Base-by-base conservation (phyloP, 2,329 filamentous ascomycete species). In the Ophiocordyceps sinensis region DNA sequence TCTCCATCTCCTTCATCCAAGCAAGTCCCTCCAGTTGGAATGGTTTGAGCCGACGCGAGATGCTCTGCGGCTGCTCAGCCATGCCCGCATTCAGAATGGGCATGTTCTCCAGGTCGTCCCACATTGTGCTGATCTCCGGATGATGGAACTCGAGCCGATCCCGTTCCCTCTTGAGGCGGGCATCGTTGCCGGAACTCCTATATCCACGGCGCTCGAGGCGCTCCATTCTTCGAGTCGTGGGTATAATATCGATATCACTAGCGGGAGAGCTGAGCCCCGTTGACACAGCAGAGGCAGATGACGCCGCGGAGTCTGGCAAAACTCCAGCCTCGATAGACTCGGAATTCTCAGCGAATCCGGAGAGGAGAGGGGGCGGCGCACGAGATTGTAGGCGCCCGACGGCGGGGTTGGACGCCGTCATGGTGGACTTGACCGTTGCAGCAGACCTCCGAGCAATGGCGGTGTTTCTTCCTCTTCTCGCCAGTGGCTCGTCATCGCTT, bases 1-100 rank as follows among this genome's bases (percentile, higher is more conserved):
- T 68, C 58, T 98, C 91, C 71, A 96, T 94, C 42, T 74, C 79
- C 45, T 74, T 77, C 86, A 98, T 93, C 91, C 91, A 98, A 39
- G 86, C 80, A 32, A 98, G 68, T 5, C 91, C 91, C 61, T 95
- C 83, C 5, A 94, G 77, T 55, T 98, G 91, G 57, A 96, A 98
- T 1, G 82, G 80, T 60, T 98, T 95, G 47, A 98, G 70, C 42
- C 79, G 80, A 32, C 89, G 82, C 40, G 74, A 85, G 48, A 98
- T 95, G 4, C 73, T 78, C 8, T 63, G 56, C 4, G 91, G 91
- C 37, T 66, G 63, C 8, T 51, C 39, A 32, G 60, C 61, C 45
- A 49, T 59, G 21, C 62, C 67, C 21, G 69, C 64, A 26, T 76
- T 72, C 46, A 95, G 74, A 15, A 79, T 64, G 1, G 83, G 75